Evolutionary conservation across 2,329 filamentous ascomycete genomes (phyloP).

Genomic region (Proliferodiscus dingleyae): DNA sequence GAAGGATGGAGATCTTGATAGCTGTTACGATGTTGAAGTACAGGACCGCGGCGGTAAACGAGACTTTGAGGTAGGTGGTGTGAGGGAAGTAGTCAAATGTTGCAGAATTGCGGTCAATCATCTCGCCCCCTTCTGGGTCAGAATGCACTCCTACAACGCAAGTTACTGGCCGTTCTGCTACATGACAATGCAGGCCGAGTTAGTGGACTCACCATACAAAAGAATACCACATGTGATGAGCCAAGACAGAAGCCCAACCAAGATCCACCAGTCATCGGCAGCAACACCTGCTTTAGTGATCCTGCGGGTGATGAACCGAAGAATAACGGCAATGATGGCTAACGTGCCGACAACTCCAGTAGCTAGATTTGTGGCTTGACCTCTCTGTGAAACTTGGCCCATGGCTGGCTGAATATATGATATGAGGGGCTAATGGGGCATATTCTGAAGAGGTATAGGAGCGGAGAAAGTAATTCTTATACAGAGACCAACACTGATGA

Average conservation of each 20-base stretch:
- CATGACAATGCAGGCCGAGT: background rate
- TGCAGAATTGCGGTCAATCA: background rate
- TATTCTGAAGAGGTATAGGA: too few species aligned
- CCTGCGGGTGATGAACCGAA: slow-evolving; percentile 8
- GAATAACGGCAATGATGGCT: slow-evolving; percentile 4
- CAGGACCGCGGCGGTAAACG: background rate
- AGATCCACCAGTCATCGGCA: slow-evolving; percentile 13
- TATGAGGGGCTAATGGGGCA: too few species aligned
- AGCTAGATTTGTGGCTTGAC: background rate
- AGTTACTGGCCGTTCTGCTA: background rate
- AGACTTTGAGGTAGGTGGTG: background rate
- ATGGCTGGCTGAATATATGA: background rate
- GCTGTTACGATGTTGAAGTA: background rate
- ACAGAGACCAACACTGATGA: too few species aligned
- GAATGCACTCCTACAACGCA: background rate
- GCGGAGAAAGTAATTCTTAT: too few species aligned
- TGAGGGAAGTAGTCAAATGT: slow-evolving; percentile 1
- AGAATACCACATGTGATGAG: background rate
- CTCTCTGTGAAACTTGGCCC: background rate
- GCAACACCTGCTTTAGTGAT: slow-evolving; percentile 5
- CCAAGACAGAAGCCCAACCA: background rate
- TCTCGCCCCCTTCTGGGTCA: background rate
- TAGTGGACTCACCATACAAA: background rate
- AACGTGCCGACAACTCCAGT: background rate
- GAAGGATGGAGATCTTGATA: slow-evolving; percentile 4